A percentile compares a stretch with the other conserved stretches of the same genome.
Conservation (phyloP, 257 asterid genomes). For the Solanum dulcamara region DNA sequence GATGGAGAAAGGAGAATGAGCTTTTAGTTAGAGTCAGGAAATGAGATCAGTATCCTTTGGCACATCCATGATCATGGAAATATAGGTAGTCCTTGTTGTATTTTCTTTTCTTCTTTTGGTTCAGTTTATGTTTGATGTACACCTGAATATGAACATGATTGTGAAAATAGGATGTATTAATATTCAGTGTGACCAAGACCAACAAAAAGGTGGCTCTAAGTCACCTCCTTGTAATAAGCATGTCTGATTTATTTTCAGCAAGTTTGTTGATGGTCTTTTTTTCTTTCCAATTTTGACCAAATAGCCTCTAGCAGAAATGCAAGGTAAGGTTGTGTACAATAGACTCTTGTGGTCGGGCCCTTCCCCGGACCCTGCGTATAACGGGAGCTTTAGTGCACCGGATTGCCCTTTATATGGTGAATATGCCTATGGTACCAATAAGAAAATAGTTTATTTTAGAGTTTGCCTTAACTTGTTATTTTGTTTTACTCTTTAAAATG, state of each 20-base stretch:
- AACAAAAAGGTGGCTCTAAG: background rate
- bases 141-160: background rate
- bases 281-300: no score
- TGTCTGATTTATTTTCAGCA: background rate
- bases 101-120: background rate
- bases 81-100: background rate
- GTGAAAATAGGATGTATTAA: background rate
- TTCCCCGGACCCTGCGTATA: no score
- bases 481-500: no score
- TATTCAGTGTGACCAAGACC: background rate
- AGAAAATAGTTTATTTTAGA: no score
- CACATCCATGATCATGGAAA: background rate
- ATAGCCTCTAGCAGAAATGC: no score
- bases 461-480: no score
- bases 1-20: conserved; percentile 1
- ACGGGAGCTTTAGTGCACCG: no score
- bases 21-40: background rate
- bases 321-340: no score
- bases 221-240: background rate
- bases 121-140: conserved; percentile 1
- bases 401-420: no score
- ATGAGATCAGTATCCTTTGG: background rate
- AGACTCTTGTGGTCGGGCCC: no score
- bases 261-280: background rate
- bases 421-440: no score